Percentiles rank a stretch among this genome's conserved stretches.
Conservation (phyloP, 495 filamentous ascomycete genomes). For the Pseudomonodictys pantanalensis region DNA sequence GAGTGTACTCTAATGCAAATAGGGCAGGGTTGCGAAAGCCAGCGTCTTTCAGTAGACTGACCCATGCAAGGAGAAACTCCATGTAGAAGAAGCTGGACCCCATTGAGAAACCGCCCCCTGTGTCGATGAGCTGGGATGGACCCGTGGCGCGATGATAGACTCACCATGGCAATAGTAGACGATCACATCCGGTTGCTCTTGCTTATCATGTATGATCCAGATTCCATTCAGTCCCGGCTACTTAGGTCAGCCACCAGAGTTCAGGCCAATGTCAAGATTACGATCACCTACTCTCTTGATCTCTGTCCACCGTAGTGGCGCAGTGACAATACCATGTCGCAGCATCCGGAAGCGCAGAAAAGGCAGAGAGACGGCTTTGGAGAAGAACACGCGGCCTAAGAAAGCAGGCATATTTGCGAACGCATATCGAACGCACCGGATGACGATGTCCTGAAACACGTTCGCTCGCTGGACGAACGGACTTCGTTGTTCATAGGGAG, state of each 20-base stretch:
- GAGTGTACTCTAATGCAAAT: conserved; percentile 74
- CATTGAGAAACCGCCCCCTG: conserved; percentile 74
- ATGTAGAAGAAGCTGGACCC: conserved; percentile 77
- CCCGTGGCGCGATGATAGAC: conserved; percentile 4
- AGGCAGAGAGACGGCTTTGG: conserved; percentile 64
- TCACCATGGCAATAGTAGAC: conserved; percentile 72
- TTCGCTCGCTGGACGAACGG: conserved; percentile 65
- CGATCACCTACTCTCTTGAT: conserved; percentile 46
- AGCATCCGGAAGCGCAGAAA: conserved; percentile 72
- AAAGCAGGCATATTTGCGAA: conserved; percentile 65
- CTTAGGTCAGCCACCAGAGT: conserved; percentile 1
- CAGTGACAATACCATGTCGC: conserved; percentile 60
- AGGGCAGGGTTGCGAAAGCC: conserved; percentile 71
- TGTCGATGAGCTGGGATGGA: not conserved
- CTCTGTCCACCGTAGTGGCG: conserved; percentile 62
- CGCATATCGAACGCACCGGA: conserved; percentile 71
- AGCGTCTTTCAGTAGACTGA: conserved; percentile 52
- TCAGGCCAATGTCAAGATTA: not conserved
- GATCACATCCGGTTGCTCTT: conserved; percentile 60
- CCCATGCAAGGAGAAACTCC: conserved; percentile 70
- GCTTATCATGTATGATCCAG: conserved; percentile 56
- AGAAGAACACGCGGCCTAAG: conserved; percentile 72
- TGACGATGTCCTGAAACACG: conserved; percentile 69
- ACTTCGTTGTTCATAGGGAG: conserved; percentile 43
- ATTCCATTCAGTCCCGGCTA: conserved; percentile 53